Evolutionary conservation across 371 early-diverging fungal species (phyloP).

Genomic region (Phascolomyces articulosus): DNA sequence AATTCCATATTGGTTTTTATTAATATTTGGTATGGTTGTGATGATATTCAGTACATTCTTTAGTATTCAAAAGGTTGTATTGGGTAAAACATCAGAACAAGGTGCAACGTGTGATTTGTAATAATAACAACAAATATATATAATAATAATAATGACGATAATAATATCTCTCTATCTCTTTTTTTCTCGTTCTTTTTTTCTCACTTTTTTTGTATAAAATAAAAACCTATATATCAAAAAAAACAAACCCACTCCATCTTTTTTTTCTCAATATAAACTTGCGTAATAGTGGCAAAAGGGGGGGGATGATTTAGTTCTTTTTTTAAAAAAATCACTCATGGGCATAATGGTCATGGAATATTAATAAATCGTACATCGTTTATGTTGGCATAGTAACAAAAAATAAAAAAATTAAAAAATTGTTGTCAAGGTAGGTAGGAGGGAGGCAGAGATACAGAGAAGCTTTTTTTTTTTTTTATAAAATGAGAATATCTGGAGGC

Average conservation of each 20-base stretch:
- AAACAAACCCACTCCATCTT: no score
- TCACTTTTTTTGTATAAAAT: no score
- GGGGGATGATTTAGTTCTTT: no score
- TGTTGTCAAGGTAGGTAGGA: no score
- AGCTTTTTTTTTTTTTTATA: no score
- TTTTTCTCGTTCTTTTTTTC: neutral
- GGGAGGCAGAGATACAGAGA: neutral
- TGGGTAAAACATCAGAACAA: neutral
- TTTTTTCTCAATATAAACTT: no score
- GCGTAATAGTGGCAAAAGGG: no score
- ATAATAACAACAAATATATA: neutral
- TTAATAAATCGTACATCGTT: no score
- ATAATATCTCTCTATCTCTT: neutral
- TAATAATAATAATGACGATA: neutral
- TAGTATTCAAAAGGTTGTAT: conserved; percentile 38
- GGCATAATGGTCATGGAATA: no score
- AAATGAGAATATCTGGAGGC: neutral
- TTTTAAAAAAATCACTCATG: no score
- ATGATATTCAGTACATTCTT: conserved; percentile 71
- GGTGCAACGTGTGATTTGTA: conserved; percentile 15
- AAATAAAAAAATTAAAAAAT: neutral
- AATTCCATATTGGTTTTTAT: conserved; percentile 62
- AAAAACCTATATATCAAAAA: no score
- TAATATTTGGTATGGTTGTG: conserved; percentile 66
- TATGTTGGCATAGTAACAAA: no score